These are phyloP conservation scores for Chionographis japonica DNA, from an alignment of 106 monocot genomes.

Conservation along the genomic window DNA sequence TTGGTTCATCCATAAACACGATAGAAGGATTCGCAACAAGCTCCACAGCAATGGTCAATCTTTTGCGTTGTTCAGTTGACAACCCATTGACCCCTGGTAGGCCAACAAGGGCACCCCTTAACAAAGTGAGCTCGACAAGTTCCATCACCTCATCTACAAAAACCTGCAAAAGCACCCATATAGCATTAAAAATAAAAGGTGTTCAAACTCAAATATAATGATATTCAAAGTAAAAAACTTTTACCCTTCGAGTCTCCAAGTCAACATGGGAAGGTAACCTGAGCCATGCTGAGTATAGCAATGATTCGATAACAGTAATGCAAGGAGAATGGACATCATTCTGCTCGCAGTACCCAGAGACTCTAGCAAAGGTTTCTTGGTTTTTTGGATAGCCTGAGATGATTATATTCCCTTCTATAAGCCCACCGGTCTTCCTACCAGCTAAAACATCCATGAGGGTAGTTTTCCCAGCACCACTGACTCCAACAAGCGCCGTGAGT, in stretches of 20 bases:
- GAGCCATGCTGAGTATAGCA: conserved; percentile 91
- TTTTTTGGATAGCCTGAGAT: conserved; percentile 97
- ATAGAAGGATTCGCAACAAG: conserved; percentile 99
- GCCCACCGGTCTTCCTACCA: conserved; percentile 94
- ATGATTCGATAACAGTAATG: conserved; percentile 83
- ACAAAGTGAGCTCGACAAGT: conserved; percentile 82
- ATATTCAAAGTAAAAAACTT: background rate
- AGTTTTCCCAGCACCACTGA: conserved; percentile 99
- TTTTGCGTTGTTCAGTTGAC: conserved; percentile 91
- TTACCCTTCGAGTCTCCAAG: conserved; percentile 58
- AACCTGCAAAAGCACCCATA: conserved; percentile 34
- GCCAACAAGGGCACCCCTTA: conserved; percentile 91
- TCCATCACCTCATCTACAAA: conserved; percentile 99
- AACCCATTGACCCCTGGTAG: conserved; percentile 86
- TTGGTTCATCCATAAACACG: conserved; percentile 99
- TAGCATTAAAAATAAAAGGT: background rate
- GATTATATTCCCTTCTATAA: conserved; percentile 77
- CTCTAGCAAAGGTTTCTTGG: conserved; percentile 92
- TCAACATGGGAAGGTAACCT: conserved; percentile 78
- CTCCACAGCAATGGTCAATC: conserved; percentile 96
- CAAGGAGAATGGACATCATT: conserved; percentile 99
- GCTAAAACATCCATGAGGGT: conserved; percentile 99
- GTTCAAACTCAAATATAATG: background rate
- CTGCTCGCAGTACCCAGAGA: conserved; percentile 98
- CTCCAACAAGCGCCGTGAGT: conserved; percentile 95